These are phyloP conservation scores for Keithomyces neogunnii DNA, from an alignment of 2,329 filamentous ascomycete genomes.

Conservation along the genomic window DNA sequence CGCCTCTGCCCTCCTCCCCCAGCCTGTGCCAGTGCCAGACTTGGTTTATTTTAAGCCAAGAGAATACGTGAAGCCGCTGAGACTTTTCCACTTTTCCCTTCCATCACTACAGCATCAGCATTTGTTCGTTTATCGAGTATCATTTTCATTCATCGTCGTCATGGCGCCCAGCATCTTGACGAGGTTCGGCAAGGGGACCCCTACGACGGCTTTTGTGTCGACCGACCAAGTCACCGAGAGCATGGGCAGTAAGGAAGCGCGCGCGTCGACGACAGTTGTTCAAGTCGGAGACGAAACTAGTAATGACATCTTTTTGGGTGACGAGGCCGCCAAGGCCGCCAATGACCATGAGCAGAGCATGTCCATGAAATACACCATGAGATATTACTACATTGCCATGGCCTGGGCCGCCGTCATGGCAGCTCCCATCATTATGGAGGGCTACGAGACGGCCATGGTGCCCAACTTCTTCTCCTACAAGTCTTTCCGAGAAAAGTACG, in stretches of 20 bases:
- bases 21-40: neutral
- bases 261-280: neutral
- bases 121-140: neutral
- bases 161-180: neutral
- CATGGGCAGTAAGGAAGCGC: neutral
- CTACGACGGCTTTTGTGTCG: neutral
- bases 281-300: neutral
- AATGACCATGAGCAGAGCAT: slow-evolving; percentile 10
- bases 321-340: slow-evolving; percentile 8
- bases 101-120: neutral
- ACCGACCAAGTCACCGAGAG: neutral
- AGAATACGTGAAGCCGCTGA: neutral
- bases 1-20: neutral
- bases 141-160: neutral
- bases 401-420: slow-evolving; percentile 13
- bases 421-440: slow-evolving; percentile 27
- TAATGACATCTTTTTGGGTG: slow-evolving; percentile 7
- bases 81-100: neutral
- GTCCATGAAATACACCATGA: slow-evolving; percentile 9
- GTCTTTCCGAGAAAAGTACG: slow-evolving; percentile 7
- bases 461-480: slow-evolving; percentile 11
- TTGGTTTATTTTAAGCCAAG: neutral
- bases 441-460: slow-evolving; percentile 20
- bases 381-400: slow-evolving; percentile 9
- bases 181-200: neutral